Evolutionary conservation across 1,139 yeast genomes (phyloP).

Genomic region (Yamadazyma oceani): DNA sequence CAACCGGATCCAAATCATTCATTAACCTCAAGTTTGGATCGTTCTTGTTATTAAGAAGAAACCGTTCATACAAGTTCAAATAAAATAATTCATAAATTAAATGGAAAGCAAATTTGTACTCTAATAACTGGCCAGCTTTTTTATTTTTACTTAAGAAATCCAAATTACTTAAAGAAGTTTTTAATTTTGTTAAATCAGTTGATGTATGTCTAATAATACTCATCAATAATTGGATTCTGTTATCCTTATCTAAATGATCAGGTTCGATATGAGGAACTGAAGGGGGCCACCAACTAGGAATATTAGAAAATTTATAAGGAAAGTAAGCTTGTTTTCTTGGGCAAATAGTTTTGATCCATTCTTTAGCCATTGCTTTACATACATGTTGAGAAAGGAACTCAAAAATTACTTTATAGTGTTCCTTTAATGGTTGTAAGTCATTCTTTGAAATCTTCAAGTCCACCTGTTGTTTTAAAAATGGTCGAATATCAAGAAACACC

Average conservation of each 20-base stretch:
- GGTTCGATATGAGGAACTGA: slow-evolving; percentile 66
- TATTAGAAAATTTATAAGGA: slow-evolving; percentile 60
- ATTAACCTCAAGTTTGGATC: slow-evolving; percentile 10
- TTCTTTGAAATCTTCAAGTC: slow-evolving; percentile 6
- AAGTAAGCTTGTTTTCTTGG: slow-evolving; percentile 64
- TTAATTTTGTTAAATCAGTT: slow-evolving; percentile 25
- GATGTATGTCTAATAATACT: slow-evolving; percentile 35
- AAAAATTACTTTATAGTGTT: slow-evolving; percentile 21
- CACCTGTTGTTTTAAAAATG: slow-evolving; percentile 8
- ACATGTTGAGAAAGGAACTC: slow-evolving; percentile 40
- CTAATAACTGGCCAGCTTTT: slow-evolving; percentile 8
- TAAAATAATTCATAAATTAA: slow-evolving; percentile 28
- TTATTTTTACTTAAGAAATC: slow-evolving; percentile 7
- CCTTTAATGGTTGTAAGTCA: slow-evolving; percentile 1
- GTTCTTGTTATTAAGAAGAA: slow-evolving; percentile 17
- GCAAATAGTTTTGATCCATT: slow-evolving; percentile 65
- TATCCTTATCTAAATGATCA: slow-evolving; percentile 63
- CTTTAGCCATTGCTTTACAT: slow-evolving; percentile 64
- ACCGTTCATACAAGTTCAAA: slow-evolving; percentile 28
- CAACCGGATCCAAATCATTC: slow-evolving; percentile 7
- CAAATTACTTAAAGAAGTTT: slow-evolving; percentile 10
- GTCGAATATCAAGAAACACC: slow-evolving; percentile 15
- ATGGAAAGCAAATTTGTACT: slow-evolving; percentile 4
- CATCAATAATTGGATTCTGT: slow-evolving; percentile 51
- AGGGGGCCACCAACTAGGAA: slow-evolving; percentile 74